Evolutionary conservation across 371 early-diverging fungal genomes (phyloP).

Genomic region (Apophysomyces elegans): DNA sequence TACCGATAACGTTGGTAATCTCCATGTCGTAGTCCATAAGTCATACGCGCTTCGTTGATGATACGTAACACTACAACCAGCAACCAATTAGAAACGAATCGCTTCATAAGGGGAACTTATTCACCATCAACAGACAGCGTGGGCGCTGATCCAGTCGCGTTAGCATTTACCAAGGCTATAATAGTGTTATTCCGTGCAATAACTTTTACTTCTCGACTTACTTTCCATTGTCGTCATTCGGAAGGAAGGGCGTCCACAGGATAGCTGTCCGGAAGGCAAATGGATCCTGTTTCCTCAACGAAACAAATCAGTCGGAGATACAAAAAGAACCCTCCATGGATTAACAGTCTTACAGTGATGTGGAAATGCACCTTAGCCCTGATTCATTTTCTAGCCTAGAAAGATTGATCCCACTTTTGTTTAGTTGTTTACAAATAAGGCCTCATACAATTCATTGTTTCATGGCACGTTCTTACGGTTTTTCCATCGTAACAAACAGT

Average conservation of each 20-base stretch:
- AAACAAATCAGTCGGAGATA: no score
- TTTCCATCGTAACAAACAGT: no score
- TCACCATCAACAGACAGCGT: conserved; percentile 2
- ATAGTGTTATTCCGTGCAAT: background rate
- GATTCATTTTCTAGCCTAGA: no score
- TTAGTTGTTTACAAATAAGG: no score
- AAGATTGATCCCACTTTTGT: no score
- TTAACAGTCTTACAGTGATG: no score
- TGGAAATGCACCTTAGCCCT: no score
- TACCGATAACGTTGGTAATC: conserved; percentile 83
- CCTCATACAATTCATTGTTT: no score
- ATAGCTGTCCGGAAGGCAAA: no score
- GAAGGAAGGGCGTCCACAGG: background rate
- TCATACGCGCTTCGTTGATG: conserved; percentile 74
- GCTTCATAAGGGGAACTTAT: background rate
- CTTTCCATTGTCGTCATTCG: background rate
- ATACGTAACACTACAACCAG: conserved; percentile 51
- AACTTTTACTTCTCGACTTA: background rate
- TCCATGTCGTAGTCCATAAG: conserved; percentile 82
- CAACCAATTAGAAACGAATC: background rate
- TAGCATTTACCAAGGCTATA: background rate
- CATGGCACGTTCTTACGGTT: no score
- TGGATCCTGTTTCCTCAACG: no score
- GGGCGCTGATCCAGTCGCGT: background rate
- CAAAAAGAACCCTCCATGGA: no score